Conservation (phyloP, 2,329 filamentous ascomycete species). For the Neurospora sp. region DNA sequence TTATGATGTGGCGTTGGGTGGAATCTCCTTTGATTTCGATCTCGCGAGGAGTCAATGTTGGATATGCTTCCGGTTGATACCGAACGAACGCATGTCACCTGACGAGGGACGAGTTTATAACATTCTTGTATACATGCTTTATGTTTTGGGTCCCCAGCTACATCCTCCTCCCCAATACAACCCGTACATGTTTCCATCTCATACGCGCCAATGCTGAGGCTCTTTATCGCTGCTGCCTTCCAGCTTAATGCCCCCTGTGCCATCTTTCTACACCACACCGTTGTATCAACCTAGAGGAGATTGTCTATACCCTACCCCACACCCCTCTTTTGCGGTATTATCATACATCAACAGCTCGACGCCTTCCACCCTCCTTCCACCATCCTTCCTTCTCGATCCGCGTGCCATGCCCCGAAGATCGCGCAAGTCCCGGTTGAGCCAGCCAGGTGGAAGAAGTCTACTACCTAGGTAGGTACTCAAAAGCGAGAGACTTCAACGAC, state of each 20-base stretch:
- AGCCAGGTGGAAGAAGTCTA: too few relatives aligned
- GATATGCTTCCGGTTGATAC: not conserved
- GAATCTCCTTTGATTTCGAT: not conserved
- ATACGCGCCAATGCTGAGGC: not conserved
- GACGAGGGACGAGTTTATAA: not conserved
- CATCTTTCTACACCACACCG: not conserved
- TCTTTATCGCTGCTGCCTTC: not conserved
- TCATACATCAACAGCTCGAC: too few relatives aligned
- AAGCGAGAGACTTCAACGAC: too few relatives aligned
- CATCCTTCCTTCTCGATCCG: too few relatives aligned
- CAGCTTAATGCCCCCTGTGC: not conserved
- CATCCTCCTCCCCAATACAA: not conserved
- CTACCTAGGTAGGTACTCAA: too few relatives aligned
- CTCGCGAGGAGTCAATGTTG: not conserved
- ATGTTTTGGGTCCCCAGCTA: not conserved
- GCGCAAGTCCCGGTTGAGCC: too few relatives aligned
- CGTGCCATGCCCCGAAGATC: too few relatives aligned
- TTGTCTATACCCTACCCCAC: too few relatives aligned
- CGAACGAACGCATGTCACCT: not conserved
- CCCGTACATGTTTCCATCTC: not conserved
- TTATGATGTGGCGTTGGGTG: not conserved
- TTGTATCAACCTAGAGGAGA: too few relatives aligned
- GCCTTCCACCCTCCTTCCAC: too few relatives aligned
- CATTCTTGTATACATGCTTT: not conserved
- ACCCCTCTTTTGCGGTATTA: too few relatives aligned